These are phyloP conservation scores for Chionographis japonica DNA, from an alignment of 106 monocot species.

Conservation along the genomic window DNA sequence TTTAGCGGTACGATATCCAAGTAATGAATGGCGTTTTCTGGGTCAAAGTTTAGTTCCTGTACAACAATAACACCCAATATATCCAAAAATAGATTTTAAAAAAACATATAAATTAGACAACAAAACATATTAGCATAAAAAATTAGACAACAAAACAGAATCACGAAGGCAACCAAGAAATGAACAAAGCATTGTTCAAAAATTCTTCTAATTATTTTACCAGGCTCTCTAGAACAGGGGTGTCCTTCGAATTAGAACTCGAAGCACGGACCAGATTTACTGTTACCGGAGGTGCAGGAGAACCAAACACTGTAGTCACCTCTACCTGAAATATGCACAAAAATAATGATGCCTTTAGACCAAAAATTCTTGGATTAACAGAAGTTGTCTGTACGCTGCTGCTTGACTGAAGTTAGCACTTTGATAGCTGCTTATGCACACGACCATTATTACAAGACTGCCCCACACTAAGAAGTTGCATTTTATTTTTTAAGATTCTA, in stretches of 20 bases:
- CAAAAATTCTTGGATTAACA: neutral
- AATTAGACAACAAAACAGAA: neutral
- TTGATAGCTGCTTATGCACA: too few species aligned
- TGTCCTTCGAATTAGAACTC: conserved; percentile 40
- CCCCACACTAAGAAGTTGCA: neutral
- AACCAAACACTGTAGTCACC: conserved; percentile 86
- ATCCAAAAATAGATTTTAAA: neutral
- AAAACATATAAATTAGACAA: neutral
- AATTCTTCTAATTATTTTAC: conserved; percentile 23
- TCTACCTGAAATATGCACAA: conserved; percentile 57
- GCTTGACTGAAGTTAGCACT: too few species aligned
- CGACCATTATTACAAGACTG: too few species aligned
- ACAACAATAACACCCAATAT: neutral
- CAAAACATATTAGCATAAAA: neutral
- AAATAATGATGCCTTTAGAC: neutral
- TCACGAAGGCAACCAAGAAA: neutral
- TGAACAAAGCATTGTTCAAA: neutral
- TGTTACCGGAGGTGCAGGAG: conserved; percentile 63
- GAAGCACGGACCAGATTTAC: conserved; percentile 59
- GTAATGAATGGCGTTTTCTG: conserved; percentile 52
- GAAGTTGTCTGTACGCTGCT: too few species aligned
- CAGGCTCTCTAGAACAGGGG: conserved; percentile 48
- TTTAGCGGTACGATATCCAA: conserved; percentile 69
- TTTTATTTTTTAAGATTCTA: too few species aligned
- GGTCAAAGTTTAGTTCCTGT: conserved; percentile 82